Base-by-base conservation (phyloP, 2,329 filamentous ascomycete species). In the Epichloe glyceriae region DNA sequence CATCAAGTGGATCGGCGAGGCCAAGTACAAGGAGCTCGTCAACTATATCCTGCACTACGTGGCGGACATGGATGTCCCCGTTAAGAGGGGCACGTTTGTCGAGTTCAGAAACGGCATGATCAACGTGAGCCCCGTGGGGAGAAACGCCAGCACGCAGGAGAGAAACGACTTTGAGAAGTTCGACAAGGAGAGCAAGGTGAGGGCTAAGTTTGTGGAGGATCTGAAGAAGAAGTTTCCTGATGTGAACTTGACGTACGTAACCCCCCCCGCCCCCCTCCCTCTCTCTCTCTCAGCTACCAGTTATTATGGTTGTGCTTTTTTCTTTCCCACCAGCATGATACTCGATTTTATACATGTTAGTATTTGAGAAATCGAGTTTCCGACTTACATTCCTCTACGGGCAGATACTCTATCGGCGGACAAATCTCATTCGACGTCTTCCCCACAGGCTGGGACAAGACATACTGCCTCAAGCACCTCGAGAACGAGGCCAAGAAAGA, bases 341-440 rank as follows among this genome's bases (percentile, higher is more conserved):
- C 14, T 44, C 33, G 4, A 45, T 33, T 48, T 8, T 44, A 3
- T 26, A 38, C 14, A n/a, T 38, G 35, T 38, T 4, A n/a, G 26
- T 30, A 11, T 30, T 30, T 11, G 26, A 11, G 10, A 30, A 30
- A 3, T 30, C 8, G 26, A 30, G 26, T 30, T 30, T 30, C 26
- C 26, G 26, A 11, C 26, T 30, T 8, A 30, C 26, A 30, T 30
- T 11, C 10, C 26, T 30, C 26, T 11, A 11, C 26, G 26, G 26
- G 26, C 46, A 90, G 86, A 53, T 96, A 85, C 75, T 91, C 88
- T 56, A 95, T 98, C 61, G 93, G 93, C 60, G 93, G 93, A 49
- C 88, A 96, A 66, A 96, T 98, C 70, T 96, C 90, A 53, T 98
- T 98, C 68, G 93, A 98, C 65, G 86, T 97, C 62, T 98, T 98